Evolutionary conservation across 192 early-diverging fungal species (phyloP).

Genomic region (Globomyces pollinis-pini): DNA sequence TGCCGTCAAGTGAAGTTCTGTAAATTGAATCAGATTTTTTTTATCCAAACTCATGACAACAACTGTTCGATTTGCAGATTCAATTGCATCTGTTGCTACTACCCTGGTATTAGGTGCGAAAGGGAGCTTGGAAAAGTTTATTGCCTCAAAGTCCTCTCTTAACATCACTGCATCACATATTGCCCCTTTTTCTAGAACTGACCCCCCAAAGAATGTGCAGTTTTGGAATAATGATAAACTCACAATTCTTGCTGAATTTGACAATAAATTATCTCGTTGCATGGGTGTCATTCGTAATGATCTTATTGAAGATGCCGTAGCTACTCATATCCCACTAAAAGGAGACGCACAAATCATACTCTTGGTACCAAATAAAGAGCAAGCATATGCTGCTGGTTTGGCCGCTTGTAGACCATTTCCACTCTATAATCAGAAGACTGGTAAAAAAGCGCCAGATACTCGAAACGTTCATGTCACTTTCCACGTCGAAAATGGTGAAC

Average conservation of each 20-base stretch:
- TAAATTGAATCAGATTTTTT: too few species aligned
- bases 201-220: too few species aligned
- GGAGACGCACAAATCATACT: conserved; percentile 14
- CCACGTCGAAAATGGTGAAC: not conserved
- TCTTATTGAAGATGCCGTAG: conserved; percentile 23
- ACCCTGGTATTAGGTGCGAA: too few species aligned
- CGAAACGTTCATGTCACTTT: not conserved
- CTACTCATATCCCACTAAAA: not conserved
- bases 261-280: conserved; percentile 20
- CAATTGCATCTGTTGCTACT: too few species aligned
- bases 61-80: too few species aligned
- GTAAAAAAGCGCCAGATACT: not conserved
- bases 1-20: too few species aligned
- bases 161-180: too few species aligned
- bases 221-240: not conserved
- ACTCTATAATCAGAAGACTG: not conserved
- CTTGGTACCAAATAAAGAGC: not conserved
- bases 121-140: too few species aligned
- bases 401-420: conserved; percentile 3
- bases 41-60: too few species aligned
- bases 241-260: not conserved
- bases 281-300: conserved; percentile 33
- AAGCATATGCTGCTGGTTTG: conserved; percentile 7
- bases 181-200: too few species aligned
- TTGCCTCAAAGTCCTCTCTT: too few species aligned